These are phyloP conservation scores for Cymbopogon citratus DNA, from an alignment of 176 grass and related monocot genomes.

Conservation along the genomic window DNA sequence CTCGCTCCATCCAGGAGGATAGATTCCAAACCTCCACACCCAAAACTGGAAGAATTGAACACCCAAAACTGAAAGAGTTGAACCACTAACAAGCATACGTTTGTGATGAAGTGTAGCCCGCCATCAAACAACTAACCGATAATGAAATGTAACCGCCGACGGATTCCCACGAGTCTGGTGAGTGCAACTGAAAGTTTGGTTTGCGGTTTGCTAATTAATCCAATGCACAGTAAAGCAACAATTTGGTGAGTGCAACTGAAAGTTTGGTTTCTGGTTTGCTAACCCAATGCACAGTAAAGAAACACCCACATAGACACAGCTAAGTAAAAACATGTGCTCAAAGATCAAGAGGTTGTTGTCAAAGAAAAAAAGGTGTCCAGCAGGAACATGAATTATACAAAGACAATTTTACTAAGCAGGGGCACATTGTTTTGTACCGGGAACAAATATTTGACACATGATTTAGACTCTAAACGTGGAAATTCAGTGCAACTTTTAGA, in stretches of 20 bases:
- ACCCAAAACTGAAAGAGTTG: too few species aligned
- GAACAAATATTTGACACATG: background rate
- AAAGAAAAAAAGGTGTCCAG: too few species aligned
- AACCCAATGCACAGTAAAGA: too few species aligned
- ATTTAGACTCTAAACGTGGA: background rate
- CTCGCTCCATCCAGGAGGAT: background rate
- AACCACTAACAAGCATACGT: background rate
- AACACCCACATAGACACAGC: too few species aligned
- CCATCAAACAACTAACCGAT: background rate
- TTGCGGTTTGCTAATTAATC: background rate
- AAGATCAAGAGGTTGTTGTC: too few species aligned
- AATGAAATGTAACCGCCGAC: background rate
- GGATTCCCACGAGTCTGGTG: background rate
- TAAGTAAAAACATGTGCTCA: too few species aligned
- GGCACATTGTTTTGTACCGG: background rate
- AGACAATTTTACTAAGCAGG: background rate
- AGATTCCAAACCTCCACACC: background rate
- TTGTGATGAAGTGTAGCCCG: background rate
- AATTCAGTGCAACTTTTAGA: background rate
- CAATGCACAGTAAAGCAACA: too few species aligned
- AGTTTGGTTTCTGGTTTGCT: too few species aligned
- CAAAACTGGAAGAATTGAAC: background rate
- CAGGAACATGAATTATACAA: background rate
- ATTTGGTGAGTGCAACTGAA: too few species aligned
- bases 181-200: background rate